A percentile compares a stretch with the other conserved stretches of the same genome.
Evolutionary conservation across 129 eudicot species (phyloP).

Genomic region (Lactuca sativa): DNA sequence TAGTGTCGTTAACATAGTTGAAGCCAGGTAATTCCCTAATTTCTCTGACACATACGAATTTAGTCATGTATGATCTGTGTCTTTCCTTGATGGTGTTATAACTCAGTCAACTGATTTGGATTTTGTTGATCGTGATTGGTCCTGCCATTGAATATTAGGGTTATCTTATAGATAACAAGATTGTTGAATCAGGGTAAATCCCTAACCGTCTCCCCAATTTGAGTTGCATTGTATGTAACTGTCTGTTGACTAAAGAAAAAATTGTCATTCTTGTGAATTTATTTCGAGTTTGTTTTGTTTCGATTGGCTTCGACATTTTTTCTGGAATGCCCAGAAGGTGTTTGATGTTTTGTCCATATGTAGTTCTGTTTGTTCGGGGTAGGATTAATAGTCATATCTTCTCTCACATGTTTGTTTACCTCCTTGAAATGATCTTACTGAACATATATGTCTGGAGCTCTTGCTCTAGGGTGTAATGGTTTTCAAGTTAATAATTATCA

Average conservation of each 20-base stretch:
- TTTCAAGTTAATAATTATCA: neutral
- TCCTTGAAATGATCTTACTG: neutral
- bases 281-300: neutral
- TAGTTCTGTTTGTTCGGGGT: neutral
- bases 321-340: slow-evolving; percentile 17
- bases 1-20: slow-evolving; percentile 1
- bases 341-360: slow-evolving; percentile 23
- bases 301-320: neutral
- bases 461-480: neutral
- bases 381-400: neutral
- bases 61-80: neutral
- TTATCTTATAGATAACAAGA: neutral
- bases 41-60: neutral
- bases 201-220: neutral
- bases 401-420: neutral
- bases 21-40: slow-evolving; percentile 20
- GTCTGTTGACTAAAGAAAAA: neutral
- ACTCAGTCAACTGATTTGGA: neutral
- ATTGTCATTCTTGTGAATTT: neutral
- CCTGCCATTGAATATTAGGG: slow-evolving; percentile 25
- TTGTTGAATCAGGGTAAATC: neutral
- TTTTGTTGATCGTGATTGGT: slow-evolving; percentile 8
- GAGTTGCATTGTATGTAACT: neutral
- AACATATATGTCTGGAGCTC: neutral
- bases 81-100: neutral